Evolutionary conservation across 139 green algal species (phyloP), one percentile per base, ranked within the genome.

Genomic region (Chlorella sp.): DNA sequence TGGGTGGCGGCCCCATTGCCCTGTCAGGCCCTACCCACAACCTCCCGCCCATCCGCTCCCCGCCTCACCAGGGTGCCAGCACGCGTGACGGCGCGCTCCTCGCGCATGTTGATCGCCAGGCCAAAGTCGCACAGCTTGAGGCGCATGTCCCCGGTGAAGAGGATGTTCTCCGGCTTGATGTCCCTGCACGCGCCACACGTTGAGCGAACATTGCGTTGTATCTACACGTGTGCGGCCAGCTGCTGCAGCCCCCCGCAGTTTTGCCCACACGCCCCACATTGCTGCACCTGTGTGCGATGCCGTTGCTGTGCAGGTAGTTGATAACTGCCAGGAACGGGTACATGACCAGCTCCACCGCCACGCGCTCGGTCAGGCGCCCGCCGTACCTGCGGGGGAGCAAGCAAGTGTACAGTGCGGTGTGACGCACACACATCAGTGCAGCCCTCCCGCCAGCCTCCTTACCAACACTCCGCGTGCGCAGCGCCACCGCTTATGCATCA

Each of bases 91-190:
- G 82, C 75, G 30, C 77, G 62, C 70, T 86, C 80, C 33, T 84
- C 73, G 0, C 72, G 75, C 60, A 83, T 71, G 65, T 84, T 77
- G 34, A 89, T 89, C 10, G 80, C 81, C 34, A 89, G 78, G 1
- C 85, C 85, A 71, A 90, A 90, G 66, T 90, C 85, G 49, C 73
- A 81, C 31, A 83, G 69, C 65, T 83, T 82, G 33, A 86, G 76
- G 20, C 70, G 70, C 73, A 80, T 82, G 65, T 75, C 73, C 17
- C 49, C 60, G 0, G 76, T 82, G 69, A 80, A 86, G 30, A 82
- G 73, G 55, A 86, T 75, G 72, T 82, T 82, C 69, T 83, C 72
- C 2, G 74, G 74, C 74, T 80, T 80, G 60, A 80, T 75, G 74
- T 80, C 74, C 27, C 74, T 67, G 51, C 50, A 20, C 10, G 42